Evolutionary conservation across 306 rosid genomes (phyloP).

Genomic region (Cicer bijugum): DNA sequence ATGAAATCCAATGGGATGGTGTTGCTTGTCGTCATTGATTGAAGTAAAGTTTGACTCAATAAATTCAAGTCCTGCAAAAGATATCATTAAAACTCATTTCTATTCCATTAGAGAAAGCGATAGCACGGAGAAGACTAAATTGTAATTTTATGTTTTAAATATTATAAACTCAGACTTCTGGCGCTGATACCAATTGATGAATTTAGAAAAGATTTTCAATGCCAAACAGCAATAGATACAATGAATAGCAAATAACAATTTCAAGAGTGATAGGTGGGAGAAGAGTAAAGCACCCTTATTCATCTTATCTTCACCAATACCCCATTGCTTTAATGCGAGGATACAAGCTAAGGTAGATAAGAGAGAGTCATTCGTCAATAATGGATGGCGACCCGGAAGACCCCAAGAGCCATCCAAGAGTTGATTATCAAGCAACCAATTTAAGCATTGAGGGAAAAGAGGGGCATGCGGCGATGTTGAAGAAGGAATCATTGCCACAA

Average conservation of each 20-base stretch:
- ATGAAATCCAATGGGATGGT: constrained; percentile 74
- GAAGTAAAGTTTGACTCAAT: constrained; percentile 68
- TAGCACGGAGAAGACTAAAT: too few species aligned
- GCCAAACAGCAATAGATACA: too few species aligned
- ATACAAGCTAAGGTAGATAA: constrained; percentile 73
- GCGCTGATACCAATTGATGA: too few species aligned
- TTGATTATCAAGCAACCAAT: constrained; percentile 79
- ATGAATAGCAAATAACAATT: too few species aligned
- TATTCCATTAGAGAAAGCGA: constrained; percentile 21
- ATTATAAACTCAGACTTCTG: too few species aligned
- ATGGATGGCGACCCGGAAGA: constrained; percentile 51
- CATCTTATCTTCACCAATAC: constrained; percentile 65
- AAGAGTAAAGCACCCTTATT: constrained; percentile 54
- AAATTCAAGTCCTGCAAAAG: constrained; percentile 71
- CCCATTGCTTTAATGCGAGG: constrained; percentile 76
- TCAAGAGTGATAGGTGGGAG: neutral
- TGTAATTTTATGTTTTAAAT: too few species aligned
- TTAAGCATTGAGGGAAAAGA: constrained; percentile 71
- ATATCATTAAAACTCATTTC: constrained; percentile 15
- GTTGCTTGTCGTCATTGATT: constrained; percentile 65
- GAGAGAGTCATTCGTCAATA: constrained; percentile 68
- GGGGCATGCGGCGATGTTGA: constrained; percentile 58
- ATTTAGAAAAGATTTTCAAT: too few species aligned
- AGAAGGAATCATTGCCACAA: constrained; percentile 92
- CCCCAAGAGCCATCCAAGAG: constrained; percentile 87